These are phyloP conservation scores for Trichoderma virens DNA, from an alignment of 495 filamentous ascomycete species.

Conservation along the genomic window DNA sequence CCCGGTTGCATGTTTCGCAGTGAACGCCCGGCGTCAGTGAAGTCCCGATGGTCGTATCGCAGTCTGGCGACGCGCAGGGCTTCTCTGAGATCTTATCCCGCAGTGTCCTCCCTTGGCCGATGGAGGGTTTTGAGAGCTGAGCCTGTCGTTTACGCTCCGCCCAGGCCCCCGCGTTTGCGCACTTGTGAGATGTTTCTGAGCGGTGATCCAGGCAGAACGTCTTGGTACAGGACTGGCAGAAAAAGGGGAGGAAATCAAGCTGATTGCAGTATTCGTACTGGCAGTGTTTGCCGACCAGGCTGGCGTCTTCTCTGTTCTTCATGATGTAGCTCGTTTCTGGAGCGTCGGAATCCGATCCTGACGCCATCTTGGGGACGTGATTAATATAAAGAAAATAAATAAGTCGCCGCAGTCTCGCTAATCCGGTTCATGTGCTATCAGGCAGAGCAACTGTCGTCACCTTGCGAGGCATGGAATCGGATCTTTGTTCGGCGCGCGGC, in stretches of 20 bases:
- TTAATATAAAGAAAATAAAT: background rate
- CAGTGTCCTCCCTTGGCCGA: conserved; percentile 36
- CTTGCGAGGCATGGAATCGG: background rate
- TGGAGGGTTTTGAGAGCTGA: conserved; percentile 35
- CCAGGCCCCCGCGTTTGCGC: conserved; percentile 79
- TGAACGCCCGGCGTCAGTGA: conserved; percentile 68
- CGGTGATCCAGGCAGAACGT: conserved; percentile 96
- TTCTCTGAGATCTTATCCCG: conserved; percentile 35
- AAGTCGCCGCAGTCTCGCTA: background rate
- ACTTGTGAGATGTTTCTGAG: conserved; percentile 75
- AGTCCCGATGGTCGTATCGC: conserved; percentile 83
- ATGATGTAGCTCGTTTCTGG: conserved; percentile 41
- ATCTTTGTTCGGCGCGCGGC: background rate
- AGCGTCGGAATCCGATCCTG: conserved; percentile 19
- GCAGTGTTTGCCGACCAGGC: conserved; percentile 84
- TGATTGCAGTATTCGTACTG: conserved; percentile 84
- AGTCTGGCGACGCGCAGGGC: conserved; percentile 61
- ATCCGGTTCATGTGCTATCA: background rate
- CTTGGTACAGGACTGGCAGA: conserved; percentile 76
- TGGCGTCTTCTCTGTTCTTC: conserved; percentile 60
- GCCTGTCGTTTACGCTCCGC: conserved; percentile 59
- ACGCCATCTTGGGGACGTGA: conserved; percentile 10
- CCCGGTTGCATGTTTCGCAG: conserved; percentile 69
- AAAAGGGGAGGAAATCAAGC: conserved; percentile 94
- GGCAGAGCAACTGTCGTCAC: background rate